Percentiles rank a stretch among this genome's conserved stretches.
phyloP scores from a whole-genome alignment of 176 grass and related monocot genomes.

The Oryza longistaminata region DNA sequence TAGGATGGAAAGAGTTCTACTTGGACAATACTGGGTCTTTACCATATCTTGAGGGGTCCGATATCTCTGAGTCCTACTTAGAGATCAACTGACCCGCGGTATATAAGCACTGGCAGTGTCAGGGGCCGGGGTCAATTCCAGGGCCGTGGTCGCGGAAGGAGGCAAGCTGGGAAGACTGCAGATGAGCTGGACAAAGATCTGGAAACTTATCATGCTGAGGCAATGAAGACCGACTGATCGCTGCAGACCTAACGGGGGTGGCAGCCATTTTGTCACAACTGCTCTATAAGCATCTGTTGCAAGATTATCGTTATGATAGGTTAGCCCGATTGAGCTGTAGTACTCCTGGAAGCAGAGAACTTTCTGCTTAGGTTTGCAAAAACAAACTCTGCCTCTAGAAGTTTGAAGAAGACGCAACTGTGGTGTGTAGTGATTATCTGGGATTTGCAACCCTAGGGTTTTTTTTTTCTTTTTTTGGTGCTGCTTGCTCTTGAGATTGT shows the following conservation, averaged over 20 bases:
- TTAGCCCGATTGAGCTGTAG: background rate
- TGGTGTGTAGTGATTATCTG: constrained; percentile 22
- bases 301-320: constrained; percentile 23
- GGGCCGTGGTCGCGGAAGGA: constrained; percentile 49
- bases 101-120: background rate
- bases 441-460: constrained; percentile 20
- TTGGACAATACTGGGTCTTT: no score
- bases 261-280: background rate
- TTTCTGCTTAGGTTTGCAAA: constrained; percentile 32
- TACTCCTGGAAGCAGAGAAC: constrained; percentile 24
- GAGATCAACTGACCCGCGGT: no score
- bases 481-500: constrained; percentile 20
- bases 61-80: no score
- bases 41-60: no score
- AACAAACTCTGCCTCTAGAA: background rate
- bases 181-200: constrained; percentile 87
- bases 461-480: constrained; percentile 9
- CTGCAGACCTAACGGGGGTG: background rate
- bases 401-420: background rate
- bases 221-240: constrained; percentile 65
- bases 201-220: constrained; percentile 65
- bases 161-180: constrained; percentile 56
- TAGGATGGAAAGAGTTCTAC: no score
- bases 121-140: constrained; percentile 20
- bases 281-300: background rate